Evolutionary conservation across 106 monocot species (phyloP).

Genomic region (Vanilla planifolia): DNA sequence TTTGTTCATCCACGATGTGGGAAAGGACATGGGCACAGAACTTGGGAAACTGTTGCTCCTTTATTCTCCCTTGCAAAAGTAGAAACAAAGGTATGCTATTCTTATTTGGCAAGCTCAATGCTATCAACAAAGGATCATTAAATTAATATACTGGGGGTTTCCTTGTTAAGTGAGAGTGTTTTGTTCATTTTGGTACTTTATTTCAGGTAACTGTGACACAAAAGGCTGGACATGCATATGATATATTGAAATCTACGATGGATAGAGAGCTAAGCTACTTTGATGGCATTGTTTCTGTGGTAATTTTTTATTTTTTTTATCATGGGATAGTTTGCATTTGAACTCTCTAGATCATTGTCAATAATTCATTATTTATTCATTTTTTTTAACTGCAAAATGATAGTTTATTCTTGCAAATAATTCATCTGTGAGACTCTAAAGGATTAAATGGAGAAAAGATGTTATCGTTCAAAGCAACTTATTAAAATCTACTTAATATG

Average conservation of each 20-base stretch:
- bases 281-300: conserved; percentile 91
- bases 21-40: conserved; percentile 58
- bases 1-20: conserved; percentile 92
- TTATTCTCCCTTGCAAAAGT: conserved; percentile 74
- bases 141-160: neutral
- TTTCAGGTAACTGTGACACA: conserved; percentile 73
- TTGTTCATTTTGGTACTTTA: neutral
- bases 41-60: conserved; percentile 76
- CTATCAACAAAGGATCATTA: neutral
- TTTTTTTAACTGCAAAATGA: too few species aligned
- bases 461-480: too few species aligned
- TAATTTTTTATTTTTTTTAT: conserved; percentile 12
- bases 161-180: neutral
- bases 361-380: too few species aligned
- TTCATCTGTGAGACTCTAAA: too few species aligned
- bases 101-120: neutral
- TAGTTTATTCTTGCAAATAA: too few species aligned
- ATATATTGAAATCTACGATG: conserved; percentile 38
- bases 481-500: too few species aligned
- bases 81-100: conserved; percentile 43
- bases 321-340: neutral
- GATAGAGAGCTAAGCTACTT: conserved; percentile 56
- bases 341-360: too few species aligned
- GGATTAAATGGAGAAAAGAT: too few species aligned
- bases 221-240: conserved; percentile 82